Evolutionary conservation across 73 alveolate genomes (phyloP), one percentile per base, ranked within the genome.

Genomic region (Paramecium tetraurelia): DNA sequence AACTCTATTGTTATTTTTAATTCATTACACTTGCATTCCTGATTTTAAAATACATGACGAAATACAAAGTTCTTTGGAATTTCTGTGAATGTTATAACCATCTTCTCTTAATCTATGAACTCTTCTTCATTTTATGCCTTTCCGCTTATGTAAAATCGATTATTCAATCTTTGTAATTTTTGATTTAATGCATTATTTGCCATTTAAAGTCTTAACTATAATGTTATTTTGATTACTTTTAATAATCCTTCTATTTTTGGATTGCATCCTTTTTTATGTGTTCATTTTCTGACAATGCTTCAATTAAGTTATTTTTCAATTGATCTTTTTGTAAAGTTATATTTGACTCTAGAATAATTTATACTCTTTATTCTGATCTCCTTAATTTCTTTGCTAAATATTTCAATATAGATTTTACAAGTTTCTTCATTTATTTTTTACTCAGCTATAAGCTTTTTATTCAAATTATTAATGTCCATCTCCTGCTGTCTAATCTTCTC

Each of bases 211-310:
- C 84, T 63, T 53, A 7, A 27, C 24, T 41, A 80, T 80, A 20
- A 31, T 80, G 48, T 7, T 27, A 80, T 9, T 53, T 53, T n/a
- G 2, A 43, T 48, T 31, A 80, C 57, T 80, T 80, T 44, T 80
- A 21, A 44, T 40, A 27, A 80, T 80, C 90, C 21, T 48, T 80
- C 31, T 80, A 22, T 63, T 80, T 80, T 22, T 80, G 22, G 0
- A 80, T 31, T 9, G 90, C 90, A 41, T 80, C 75, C 22, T 80
- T 80, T 46, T 80, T 80, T 59, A 41, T 31, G 24, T 80, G 72
- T 43, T 80, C 90, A 80, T 80, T 80, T 80, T 80, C 90, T 16
- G 46, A 80, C 12, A 80, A 48, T 80, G 90, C 90, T 44, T 80
- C 90, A 14, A 80, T 43, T 24, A 80, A 24, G 24, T 33, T 44